Conservation (phyloP, 257 asterid species). For the Hygrophila difformis region DNA sequence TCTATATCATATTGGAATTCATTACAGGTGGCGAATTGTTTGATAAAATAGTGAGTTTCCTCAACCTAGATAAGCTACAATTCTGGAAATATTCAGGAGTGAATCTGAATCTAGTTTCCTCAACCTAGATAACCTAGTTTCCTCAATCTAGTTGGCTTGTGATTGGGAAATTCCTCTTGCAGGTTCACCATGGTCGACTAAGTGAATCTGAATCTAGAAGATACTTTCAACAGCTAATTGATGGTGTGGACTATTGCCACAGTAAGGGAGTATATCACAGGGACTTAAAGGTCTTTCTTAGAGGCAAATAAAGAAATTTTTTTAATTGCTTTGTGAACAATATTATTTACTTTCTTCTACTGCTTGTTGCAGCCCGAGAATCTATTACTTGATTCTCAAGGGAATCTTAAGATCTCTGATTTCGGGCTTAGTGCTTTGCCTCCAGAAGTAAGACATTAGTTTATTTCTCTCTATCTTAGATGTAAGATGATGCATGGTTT, state of each 20-base stretch:
- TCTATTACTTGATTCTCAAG: background rate
- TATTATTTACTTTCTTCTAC: background rate
- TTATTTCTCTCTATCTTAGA: background rate
- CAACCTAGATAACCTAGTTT: too few species aligned
- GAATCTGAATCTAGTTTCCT: too few species aligned
- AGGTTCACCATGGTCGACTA: conserved; percentile 94
- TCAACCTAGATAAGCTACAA: background rate
- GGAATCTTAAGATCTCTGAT: background rate
- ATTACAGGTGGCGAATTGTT: conserved; percentile 98
- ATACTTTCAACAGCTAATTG: background rate
- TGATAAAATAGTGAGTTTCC: conserved; percentile 81
- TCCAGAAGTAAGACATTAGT: conserved; percentile 49
- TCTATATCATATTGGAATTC: conserved; percentile 91
- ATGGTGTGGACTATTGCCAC: background rate
- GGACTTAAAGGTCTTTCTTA: background rate
- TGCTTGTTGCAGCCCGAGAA: background rate
- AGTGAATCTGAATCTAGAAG: conserved; percentile 17
- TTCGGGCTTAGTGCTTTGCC: background rate
- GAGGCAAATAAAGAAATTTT: background rate
- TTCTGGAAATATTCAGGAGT: conserved; percentile 8
- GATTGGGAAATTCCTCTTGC: conserved; percentile 14
- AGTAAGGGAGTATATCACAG: background rate
- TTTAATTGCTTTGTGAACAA: background rate
- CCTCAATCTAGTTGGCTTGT: too few species aligned
- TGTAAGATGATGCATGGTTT: conserved; percentile 3